A percentile compares a stretch with the other conserved stretches of the same genome.
These are phyloP conservation scores for Alternaria angustiovoidea DNA, from an alignment of 2,329 filamentous ascomycete species.

Conservation along the genomic window DNA sequence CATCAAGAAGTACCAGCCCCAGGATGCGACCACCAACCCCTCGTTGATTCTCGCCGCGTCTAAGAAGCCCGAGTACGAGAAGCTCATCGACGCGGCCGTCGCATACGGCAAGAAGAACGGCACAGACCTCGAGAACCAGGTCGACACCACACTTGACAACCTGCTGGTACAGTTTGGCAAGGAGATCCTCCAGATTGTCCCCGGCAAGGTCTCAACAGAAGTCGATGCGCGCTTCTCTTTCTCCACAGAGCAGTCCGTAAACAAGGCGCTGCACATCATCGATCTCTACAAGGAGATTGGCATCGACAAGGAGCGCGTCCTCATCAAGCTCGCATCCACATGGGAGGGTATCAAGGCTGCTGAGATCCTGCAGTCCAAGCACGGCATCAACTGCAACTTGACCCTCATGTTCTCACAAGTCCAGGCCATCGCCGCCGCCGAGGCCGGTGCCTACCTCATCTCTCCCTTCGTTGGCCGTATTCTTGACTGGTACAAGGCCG, in stretches of 20 bases:
- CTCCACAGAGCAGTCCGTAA: conserved; percentile 87
- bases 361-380: conserved; percentile 92
- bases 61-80: conserved; percentile 96
- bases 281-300: conserved; percentile 93
- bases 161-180: conserved; percentile 98
- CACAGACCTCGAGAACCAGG: conserved; percentile 76
- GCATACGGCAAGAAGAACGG: conserved; percentile 82
- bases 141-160: conserved; percentile 89
- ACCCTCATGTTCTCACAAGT: conserved; percentile 97
- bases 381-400: conserved; percentile 98
- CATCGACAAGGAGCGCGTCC: conserved; percentile 89
- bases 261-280: conserved; percentile 97
- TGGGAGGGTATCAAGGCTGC: conserved; percentile 99
- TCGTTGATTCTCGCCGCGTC: conserved; percentile 97
- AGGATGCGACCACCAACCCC: conserved; percentile 99
- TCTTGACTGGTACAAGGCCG: conserved; percentile 99
- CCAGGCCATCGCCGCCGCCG: conserved; percentile 94
- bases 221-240: conserved; percentile 97
- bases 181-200: conserved; percentile 96
- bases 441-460: conserved; percentile 96
- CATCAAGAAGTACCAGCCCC: conserved; percentile 99
- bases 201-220: conserved; percentile 98
- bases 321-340: conserved; percentile 99
- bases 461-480: conserved; percentile 99
- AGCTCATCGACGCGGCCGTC: conserved; percentile 86